These are phyloP conservation scores for Choricystis sp. DNA, from an alignment of 139 green algal species.

Conservation along the genomic window DNA sequence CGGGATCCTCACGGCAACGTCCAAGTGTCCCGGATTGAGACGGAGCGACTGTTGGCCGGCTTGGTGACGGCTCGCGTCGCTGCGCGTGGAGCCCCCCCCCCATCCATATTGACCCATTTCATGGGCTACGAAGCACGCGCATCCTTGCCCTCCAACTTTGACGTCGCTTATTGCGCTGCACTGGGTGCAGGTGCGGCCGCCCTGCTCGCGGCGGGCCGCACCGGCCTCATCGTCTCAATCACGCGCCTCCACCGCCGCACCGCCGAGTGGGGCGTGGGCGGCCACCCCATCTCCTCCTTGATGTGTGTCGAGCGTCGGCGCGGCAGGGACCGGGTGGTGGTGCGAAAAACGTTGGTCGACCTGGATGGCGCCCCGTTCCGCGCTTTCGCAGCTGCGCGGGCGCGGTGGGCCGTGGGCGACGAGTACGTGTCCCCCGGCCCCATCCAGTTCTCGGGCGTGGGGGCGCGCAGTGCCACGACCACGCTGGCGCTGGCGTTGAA, in stretches of 20 bases:
- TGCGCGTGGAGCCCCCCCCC: slow-evolving; percentile 4
- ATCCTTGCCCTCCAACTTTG: slow-evolving; percentile 46
- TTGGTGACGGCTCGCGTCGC: slow-evolving; percentile 17
- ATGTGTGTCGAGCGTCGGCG: slow-evolving; percentile 29
- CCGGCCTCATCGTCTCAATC: slow-evolving; percentile 42
- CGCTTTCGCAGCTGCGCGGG: slow-evolving; percentile 14
- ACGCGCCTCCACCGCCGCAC: slow-evolving; percentile 12
- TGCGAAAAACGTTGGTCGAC: slow-evolving; percentile 39
- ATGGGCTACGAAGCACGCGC: slow-evolving; percentile 47
- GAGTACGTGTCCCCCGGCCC: slow-evolving; percentile 32
- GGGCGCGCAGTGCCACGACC: slow-evolving; percentile 18
- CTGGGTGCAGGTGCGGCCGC: slow-evolving; percentile 30
- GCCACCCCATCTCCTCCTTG: slow-evolving; percentile 37
- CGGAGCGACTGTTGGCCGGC: slow-evolving; percentile 36
- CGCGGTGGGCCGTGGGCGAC: slow-evolving; percentile 29
- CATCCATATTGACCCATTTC: slow-evolving; percentile 19
- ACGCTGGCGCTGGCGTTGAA: slow-evolving; percentile 41
- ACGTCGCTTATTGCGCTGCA: slow-evolving; percentile 38
- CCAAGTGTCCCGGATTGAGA: slow-evolving; percentile 26
- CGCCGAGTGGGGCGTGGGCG: slow-evolving; percentile 34
- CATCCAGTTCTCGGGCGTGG: slow-evolving; percentile 17
- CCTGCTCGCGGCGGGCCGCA: slow-evolving; percentile 19
- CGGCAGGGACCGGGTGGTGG: slow-evolving; percentile 28
- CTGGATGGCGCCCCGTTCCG: slow-evolving; percentile 27
- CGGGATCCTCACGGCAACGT: slow-evolving; percentile 52